A percentile compares a stretch with the other conserved stretches of the same genome.
These are phyloP conservation scores for Trapa bicornis DNA, from an alignment of 345 rosid species.

Conservation along the genomic window DNA sequence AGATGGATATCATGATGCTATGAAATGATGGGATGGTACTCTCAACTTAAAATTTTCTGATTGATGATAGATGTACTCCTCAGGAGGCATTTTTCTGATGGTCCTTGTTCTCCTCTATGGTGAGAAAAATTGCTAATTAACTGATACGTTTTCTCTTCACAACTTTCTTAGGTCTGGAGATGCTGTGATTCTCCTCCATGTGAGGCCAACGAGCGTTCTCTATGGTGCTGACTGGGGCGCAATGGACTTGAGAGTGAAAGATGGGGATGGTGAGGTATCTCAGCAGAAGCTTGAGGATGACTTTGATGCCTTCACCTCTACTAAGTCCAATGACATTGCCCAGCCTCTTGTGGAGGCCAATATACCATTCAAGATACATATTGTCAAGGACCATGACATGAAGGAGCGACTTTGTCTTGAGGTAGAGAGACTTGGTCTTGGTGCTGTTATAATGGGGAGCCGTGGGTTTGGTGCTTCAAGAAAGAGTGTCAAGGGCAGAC, in stretches of 20 bases:
- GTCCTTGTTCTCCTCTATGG: background rate
- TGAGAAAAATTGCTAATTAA: background rate
- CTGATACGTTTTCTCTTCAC: background rate
- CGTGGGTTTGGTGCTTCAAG: constrained; percentile 67
- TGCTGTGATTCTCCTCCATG: constrained; percentile 37
- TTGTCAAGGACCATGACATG: constrained; percentile 85
- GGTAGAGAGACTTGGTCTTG: constrained; percentile 27
- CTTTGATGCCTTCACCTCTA: constrained; percentile 50
- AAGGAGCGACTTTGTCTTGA: constrained; percentile 80
- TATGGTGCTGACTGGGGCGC: constrained; percentile 12
- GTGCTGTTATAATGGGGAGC: constrained; percentile 58
- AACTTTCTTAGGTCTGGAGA: constrained; percentile 43
- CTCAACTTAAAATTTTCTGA: no score
- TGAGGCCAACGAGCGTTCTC: constrained; percentile 16
- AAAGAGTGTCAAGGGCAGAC: constrained; percentile 37
- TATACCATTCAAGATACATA: constrained; percentile 63
- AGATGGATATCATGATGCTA: no score
- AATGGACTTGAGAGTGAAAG: constrained; percentile 22
- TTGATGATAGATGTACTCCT: no score
- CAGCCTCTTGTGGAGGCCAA: constrained; percentile 55
- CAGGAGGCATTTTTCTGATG: no score
- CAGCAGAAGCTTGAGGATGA: constrained; percentile 57
- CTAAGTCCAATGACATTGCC: constrained; percentile 56
- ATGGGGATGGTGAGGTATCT: background rate
- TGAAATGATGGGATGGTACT: no score